phyloP scores from a whole-genome alignment of 78 protist genomes.

The Chrysochromulina parva region DNA sequence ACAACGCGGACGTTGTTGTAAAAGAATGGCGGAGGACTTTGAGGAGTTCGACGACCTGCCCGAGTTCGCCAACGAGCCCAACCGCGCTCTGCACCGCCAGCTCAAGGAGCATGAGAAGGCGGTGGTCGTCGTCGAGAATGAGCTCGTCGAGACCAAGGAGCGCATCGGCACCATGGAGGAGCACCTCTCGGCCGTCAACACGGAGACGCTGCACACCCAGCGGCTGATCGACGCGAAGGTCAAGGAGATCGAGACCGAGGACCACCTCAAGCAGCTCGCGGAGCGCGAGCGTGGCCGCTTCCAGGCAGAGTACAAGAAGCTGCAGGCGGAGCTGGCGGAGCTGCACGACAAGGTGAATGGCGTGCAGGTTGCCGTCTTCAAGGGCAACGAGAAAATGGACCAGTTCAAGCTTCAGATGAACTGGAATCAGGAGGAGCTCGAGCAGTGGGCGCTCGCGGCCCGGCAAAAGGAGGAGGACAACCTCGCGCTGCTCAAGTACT shows the following conservation, averaged over 20 bases:
- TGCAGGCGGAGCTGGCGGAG: slow-evolving; percentile 14
- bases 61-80: not conserved
- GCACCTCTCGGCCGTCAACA: not conserved
- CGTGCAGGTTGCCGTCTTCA: slow-evolving; percentile 59
- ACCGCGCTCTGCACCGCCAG: not conserved
- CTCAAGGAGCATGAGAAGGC: not conserved
- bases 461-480: slow-evolving; percentile 75
- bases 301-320: slow-evolving; percentile 28
- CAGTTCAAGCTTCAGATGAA: slow-evolving; percentile 58
- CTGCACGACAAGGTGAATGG: slow-evolving; percentile 51
- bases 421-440: slow-evolving; percentile 69
- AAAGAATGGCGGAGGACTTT: not conserved
- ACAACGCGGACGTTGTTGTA: no score
- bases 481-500: slow-evolving; percentile 14
- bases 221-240: slow-evolving; percentile 55
- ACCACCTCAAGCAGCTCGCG: slow-evolving; percentile 58
- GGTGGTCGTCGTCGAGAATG: not conserved
- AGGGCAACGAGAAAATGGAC: slow-evolving; percentile 70
- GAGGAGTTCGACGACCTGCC: slow-evolving; percentile 7
- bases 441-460: slow-evolving; percentile 76
- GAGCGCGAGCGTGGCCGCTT: slow-evolving; percentile 68
- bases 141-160: not conserved
- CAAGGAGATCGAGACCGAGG: slow-evolving; percentile 66
- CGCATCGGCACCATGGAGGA: not conserved
- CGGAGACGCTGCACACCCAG: slow-evolving; percentile 9